Conservation (phyloP, 306 rosid genomes). For the Castanea mollissima region DNA sequence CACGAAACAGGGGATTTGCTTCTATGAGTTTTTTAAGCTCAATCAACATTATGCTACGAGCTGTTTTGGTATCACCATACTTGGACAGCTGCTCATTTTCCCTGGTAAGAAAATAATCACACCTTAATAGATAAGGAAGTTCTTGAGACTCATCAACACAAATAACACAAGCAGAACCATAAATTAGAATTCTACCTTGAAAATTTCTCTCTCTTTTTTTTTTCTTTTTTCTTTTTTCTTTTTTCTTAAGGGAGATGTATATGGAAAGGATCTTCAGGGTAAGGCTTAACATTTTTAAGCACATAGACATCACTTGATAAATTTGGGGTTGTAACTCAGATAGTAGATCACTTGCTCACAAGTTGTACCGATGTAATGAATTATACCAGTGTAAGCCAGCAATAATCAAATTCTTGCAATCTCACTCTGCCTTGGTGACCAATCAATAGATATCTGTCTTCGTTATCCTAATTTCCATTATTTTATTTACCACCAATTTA, state of each 20-base stretch:
- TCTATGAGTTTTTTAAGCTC: slow-evolving; percentile 81
- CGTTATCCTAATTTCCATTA: background rate
- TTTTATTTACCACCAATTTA: background rate
- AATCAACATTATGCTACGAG: slow-evolving; percentile 77
- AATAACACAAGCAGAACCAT: background rate
- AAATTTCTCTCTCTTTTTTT: background rate
- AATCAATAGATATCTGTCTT: background rate
- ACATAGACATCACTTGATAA: background rate
- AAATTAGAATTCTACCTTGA: background rate
- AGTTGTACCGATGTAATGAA: background rate
- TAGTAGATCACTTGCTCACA: background rate
- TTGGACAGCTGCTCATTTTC: slow-evolving; percentile 82
- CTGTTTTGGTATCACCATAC: slow-evolving; percentile 83
- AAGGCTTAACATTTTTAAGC: background rate
- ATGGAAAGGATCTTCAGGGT: background rate
- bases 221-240: background rate
- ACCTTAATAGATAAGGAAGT: background rate
- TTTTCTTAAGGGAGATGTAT: background rate
- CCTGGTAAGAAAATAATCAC: slow-evolving; percentile 43
- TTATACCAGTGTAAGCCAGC: background rate
- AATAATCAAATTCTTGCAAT: background rate
- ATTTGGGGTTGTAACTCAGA: background rate
- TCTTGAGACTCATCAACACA: background rate
- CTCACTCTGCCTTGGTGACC: background rate
- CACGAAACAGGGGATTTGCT: slow-evolving; percentile 83